Percentiles rank a stretch among this genome's conserved stretches.
Evolutionary conservation across 2,329 filamentous ascomycete genomes (phyloP).

Genomic region (Phialocephala subalpina): DNA sequence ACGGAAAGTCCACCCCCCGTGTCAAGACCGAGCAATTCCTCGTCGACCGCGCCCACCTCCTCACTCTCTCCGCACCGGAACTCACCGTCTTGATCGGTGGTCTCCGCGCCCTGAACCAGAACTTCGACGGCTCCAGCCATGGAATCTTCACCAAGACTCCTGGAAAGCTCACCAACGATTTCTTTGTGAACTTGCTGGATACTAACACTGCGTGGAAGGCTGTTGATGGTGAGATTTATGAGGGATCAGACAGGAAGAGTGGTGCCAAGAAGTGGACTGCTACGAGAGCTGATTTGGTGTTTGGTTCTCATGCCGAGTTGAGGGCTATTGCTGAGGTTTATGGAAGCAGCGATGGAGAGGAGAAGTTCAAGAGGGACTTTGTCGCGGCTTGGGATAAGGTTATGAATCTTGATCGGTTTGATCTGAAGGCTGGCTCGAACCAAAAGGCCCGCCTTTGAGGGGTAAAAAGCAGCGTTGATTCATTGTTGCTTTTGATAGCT

Average conservation of each 20-base stretch:
- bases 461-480: too few species aligned
- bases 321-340: conserved; percentile 77
- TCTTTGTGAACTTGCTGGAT: conserved; percentile 82
- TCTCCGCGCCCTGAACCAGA: conserved; percentile 72
- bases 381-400: conserved; percentile 77
- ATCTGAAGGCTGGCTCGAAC: conserved; percentile 43
- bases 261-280: conserved; percentile 74
- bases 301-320: conserved; percentile 78
- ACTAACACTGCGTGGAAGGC: conserved; percentile 70
- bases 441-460: not conserved
- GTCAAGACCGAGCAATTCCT: conserved; percentile 74
- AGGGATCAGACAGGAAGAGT: conserved; percentile 70
- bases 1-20: conserved; percentile 67
- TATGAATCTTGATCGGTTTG: conserved; percentile 76
- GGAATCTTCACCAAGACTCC: conserved; percentile 75
- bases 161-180: conserved; percentile 78
- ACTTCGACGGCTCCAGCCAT: conserved; percentile 72
- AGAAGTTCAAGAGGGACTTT: conserved; percentile 77
- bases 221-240: conserved; percentile 63
- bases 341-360: conserved; percentile 62
- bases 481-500: too few species aligned
- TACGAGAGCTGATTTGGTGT: conserved; percentile 73
- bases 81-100: conserved; percentile 76
- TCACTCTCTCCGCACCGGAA: conserved; percentile 76
- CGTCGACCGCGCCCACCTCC: conserved; percentile 74